Evolutionary conservation across 1,284 basidiomycete genomes (phyloP).

Genomic region (Fomitopsis palustris): DNA sequence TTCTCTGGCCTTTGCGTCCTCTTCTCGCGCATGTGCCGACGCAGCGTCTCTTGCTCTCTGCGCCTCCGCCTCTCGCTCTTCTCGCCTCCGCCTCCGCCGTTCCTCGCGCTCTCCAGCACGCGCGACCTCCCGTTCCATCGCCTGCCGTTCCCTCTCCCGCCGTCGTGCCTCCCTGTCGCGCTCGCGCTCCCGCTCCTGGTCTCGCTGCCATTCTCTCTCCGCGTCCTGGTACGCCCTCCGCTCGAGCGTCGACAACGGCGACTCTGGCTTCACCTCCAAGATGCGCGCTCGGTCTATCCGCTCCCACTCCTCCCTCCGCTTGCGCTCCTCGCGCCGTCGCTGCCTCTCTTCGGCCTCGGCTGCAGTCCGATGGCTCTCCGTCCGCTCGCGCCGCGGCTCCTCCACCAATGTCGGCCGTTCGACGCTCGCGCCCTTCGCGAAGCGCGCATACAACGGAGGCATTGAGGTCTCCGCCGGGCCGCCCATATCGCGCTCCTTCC

Average conservation of each 20-base stretch:
- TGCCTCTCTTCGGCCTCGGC: background rate
- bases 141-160: background rate
- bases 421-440: background rate
- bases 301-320: constrained; percentile 10
- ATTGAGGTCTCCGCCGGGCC: background rate
- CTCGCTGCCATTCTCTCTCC: background rate
- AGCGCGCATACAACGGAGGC: background rate
- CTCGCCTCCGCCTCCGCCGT: background rate
- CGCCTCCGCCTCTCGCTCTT: constrained; percentile 2
- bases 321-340: constrained; percentile 5
- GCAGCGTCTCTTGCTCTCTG: background rate
- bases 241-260: background rate
- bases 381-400: background rate
- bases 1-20: constrained; percentile 2
- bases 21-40: constrained; percentile 4
- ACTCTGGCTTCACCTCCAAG: background rate
- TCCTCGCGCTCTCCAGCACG: constrained; percentile 3
- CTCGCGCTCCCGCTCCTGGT: background rate
- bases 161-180: background rate
- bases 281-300: constrained; percentile 12
- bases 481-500: background rate
- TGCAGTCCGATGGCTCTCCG: background rate
- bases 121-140: background rate
- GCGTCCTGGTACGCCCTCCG: constrained; percentile 1
- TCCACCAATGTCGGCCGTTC: background rate